These are phyloP conservation scores for Austroboletus rostrupii DNA, from an alignment of 1,284 basidiomycete species.

Conservation along the genomic window DNA sequence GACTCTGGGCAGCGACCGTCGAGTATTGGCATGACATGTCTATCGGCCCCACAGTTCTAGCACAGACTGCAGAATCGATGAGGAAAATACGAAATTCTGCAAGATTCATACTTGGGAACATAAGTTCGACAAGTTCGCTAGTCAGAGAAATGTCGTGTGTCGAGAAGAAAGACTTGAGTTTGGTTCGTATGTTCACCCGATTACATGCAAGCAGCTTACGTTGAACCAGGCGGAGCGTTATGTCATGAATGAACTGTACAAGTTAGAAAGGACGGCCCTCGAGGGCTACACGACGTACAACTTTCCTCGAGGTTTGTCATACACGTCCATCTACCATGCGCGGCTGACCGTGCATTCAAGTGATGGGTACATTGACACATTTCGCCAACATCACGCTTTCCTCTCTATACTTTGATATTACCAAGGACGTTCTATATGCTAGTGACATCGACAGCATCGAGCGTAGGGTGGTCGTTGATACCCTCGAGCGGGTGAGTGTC, in stretches of 20 bases:
- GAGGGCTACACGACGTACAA: conserved; percentile 74
- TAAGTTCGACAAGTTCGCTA: conserved; percentile 40
- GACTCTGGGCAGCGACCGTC: conserved; percentile 90
- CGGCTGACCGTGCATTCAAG: conserved; percentile 33
- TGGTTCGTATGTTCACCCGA: conserved; percentile 46
- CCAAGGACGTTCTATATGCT: conserved; percentile 90
- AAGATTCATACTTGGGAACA: conserved; percentile 87
- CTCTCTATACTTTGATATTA: conserved; percentile 89
- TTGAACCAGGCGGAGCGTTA: conserved; percentile 70
- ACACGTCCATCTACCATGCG: background rate
- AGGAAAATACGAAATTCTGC: conserved; percentile 87
- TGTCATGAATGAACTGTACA: conserved; percentile 80
- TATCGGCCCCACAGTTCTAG: conserved; percentile 77
- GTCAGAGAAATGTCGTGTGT: conserved; percentile 29
- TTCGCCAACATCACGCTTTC: conserved; percentile 72
- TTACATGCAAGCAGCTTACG: conserved; percentile 1
- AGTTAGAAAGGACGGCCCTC: conserved; percentile 64
- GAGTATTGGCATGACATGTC: conserved; percentile 90
- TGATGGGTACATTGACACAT: conserved; percentile 56
- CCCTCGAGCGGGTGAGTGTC: conserved; percentile 63
- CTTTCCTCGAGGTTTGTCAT: conserved; percentile 75
- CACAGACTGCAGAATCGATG: conserved; percentile 74
- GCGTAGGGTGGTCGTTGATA: conserved; percentile 66
- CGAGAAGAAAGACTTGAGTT: conserved; percentile 47
- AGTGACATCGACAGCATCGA: conserved; percentile 49